Evolutionary conservation across 805 yeast species (phyloP), one percentile per base, ranked within the genome.

Genomic region (Teunomyces atbi): DNA sequence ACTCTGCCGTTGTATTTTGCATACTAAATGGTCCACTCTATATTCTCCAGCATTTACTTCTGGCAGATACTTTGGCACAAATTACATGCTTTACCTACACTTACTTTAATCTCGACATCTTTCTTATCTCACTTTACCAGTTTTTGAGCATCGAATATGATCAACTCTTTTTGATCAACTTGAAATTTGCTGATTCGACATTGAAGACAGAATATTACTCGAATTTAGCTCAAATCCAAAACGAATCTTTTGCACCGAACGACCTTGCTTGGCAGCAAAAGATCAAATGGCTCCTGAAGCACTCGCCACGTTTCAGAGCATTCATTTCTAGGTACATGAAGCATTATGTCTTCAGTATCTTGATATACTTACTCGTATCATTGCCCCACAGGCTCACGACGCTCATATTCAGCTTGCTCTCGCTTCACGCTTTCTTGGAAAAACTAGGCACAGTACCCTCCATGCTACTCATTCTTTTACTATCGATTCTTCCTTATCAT

Each of bases 401-500:
- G 3, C 47, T 75, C 15, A 62, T 74, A 3, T 55, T 78, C 12
- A 76, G 81, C 1, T 45, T 68, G 0, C 56, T 68, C 10, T 66
- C 81, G 3, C 77, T 78, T 53, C 68, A 66, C 46, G 65, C 66
- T 5, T 69, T 80, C 46, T 62, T 73, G 51, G 65, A 62, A 36
- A 68, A 69, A 18, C 63, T 78, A 15, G 85, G 86, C 1, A 61
- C 78, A 0, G 53, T 72, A 3, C 64, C 78, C 6, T 74, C 84
- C 0, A 45, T 66, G 3, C 45, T 59, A 1, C 58, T 79, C 3
- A 69, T 73, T 37, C 46, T 61, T 2, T 57, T 70, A 0, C 54
- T 76, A 11, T 56, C 65, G 16, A 34, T 71, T 8, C 43, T 70
- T 12, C 76, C 82, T 0, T 55, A 62, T 20, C 45, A 57, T 23